Base-by-base conservation (phyloP, 345 rosid genomes). In the Eucalyptus curtisii region DNA sequence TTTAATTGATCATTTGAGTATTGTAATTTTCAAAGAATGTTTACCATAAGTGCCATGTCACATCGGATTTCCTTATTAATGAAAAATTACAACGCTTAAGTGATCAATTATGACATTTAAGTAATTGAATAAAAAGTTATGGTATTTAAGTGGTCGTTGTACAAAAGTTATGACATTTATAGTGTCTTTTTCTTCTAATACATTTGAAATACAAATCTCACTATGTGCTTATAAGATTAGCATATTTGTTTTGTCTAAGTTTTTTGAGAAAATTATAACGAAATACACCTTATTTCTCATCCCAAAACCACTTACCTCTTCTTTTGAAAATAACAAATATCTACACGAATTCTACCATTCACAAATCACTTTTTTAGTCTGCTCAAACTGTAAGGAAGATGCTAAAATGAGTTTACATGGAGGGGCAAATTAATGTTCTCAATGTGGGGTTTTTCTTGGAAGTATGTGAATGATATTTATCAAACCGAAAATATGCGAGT, bases 61-160 rank as follows among this genome's bases (percentile, higher is more conserved):
- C 40, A 3, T 4, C 40, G 40, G 3, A 49, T 49, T 1, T 49
- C 17, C 50, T 14, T 49, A 49, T 49, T 49, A 49, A 14, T 49
- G 50, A 49, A 49, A 49, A 49, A 49, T 49, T 14, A 49, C 50
- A 49, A 0, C 0, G 1, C 31, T 59, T 13, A 59, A 59, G 31
- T 59, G 68, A 24, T 55, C 1, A 0, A 55, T 55, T 55, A 55
- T 55, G 0, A 27, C 14, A 59, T 13, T 12, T 5, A 59, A 25
- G 7, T 12, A 15, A 59, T 59, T 10, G 13, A 59, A 59, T 1
- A 59, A 59, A 59, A 25, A 11, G 16, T 59, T 12, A 59, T 59
- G 15, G 8, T 3, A 27, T 1, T 27, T 25, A 27, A 25, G 7
- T 5, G 31, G 3, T 30, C 0, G 1, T 6, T 25, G 7, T 59